These are phyloP conservation scores for Scleroderma bovista DNA, from an alignment of 768 basidiomycete species.

Conservation along the genomic window DNA sequence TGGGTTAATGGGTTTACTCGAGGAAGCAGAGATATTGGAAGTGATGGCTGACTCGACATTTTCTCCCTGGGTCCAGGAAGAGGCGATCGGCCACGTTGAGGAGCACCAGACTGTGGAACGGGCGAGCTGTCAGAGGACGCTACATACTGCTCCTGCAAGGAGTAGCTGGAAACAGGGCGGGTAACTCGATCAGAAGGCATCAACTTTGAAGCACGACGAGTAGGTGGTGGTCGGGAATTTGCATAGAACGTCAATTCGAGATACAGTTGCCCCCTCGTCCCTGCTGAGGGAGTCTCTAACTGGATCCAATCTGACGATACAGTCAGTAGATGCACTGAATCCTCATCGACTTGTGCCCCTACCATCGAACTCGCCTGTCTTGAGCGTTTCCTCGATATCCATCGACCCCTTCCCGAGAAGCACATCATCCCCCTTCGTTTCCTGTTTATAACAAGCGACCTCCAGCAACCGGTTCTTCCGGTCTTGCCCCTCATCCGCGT, in stretches of 20 bases:
- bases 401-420: slow-evolving; percentile 70
- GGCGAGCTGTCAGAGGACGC: slow-evolving; percentile 12
- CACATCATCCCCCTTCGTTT: slow-evolving; percentile 63
- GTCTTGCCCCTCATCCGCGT: slow-evolving; percentile 50
- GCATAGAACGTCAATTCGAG: slow-evolving; percentile 93
- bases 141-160: slow-evolving; percentile 13
- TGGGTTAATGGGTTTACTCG: slow-evolving; percentile 4
- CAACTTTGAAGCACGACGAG: slow-evolving; percentile 50
- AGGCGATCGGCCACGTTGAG: slow-evolving; percentile 9
- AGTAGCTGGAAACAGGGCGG: slow-evolving; percentile 30
- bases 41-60: slow-evolving; percentile 6
- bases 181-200: slow-evolving; percentile 45
- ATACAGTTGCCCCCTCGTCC: slow-evolving; percentile 78
- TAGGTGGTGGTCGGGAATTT: slow-evolving; percentile 51
- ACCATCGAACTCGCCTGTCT: slow-evolving; percentile 92
- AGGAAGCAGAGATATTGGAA: slow-evolving; percentile 22
- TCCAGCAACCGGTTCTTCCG: slow-evolving; percentile 49
- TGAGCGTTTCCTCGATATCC: slow-evolving; percentile 73
- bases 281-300: slow-evolving; percentile 51
- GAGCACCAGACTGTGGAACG: slow-evolving; percentile 7
- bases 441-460: slow-evolving; percentile 77
- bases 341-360: slow-evolving; percentile 21
- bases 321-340: background rate
- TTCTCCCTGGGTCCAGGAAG: slow-evolving; percentile 5
- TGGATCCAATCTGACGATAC: slow-evolving; percentile 60